Evolutionary conservation across 2,329 filamentous ascomycete genomes (phyloP).

Genomic region (Cordyceps fumosorosea): DNA sequence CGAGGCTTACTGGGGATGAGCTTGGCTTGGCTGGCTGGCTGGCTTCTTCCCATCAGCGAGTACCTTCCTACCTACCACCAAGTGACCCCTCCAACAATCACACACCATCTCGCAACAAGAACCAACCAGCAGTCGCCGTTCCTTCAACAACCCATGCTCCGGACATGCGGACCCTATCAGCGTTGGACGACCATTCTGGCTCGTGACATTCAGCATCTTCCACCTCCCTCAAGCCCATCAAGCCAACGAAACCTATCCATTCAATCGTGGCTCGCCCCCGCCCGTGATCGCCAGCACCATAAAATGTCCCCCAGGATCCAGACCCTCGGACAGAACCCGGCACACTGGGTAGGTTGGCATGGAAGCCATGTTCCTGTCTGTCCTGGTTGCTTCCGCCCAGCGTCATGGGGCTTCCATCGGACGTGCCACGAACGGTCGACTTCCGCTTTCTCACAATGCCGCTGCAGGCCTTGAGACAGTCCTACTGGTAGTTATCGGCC

Average conservation of each 20-base stretch:
- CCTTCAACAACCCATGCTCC: background rate
- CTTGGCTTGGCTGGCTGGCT: background rate
- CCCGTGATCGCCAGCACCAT: background rate
- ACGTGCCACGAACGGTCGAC: background rate
- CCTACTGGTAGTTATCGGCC: background rate
- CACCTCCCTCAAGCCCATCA: background rate
- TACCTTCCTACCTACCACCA: background rate
- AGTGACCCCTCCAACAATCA: background rate
- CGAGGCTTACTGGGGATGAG: background rate
- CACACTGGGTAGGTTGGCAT: too few relatives aligned
- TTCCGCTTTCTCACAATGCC: background rate
- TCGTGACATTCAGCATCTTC: background rate
- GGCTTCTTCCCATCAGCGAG: background rate
- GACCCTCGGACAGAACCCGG: background rate
- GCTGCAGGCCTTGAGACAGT: background rate
- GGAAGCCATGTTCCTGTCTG: too few relatives aligned
- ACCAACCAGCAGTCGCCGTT: background rate
- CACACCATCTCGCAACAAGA: background rate
- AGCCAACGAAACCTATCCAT: background rate
- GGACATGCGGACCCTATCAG: background rate
- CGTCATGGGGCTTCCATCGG: background rate
- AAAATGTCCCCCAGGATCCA: background rate
- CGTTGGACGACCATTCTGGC: background rate
- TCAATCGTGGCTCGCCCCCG: background rate
- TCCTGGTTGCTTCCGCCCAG: background rate